A percentile compares a stretch with the other conserved stretches of the same genome.
These are phyloP conservation scores for Phoma herbarum DNA, from an alignment of 2,329 filamentous ascomycete genomes.

Conservation along the genomic window DNA sequence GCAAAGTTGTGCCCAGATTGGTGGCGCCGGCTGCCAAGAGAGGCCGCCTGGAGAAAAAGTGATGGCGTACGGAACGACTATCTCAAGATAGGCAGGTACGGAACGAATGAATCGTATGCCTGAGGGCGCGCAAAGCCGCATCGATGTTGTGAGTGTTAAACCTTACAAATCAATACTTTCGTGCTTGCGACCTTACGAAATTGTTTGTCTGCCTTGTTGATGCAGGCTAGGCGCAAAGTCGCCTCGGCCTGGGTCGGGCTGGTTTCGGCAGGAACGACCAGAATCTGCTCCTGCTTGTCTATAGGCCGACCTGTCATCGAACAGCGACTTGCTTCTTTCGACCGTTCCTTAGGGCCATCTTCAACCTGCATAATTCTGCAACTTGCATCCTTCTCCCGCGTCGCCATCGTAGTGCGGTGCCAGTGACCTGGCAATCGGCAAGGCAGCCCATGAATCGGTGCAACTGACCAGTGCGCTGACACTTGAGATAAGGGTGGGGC, in stretches of 20 bases:
- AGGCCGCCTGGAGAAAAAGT: conserved; percentile 12
- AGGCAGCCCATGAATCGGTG: not conserved
- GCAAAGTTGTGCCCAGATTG: conserved; percentile 22
- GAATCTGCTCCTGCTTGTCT: not conserved
- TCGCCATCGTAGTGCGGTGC: conserved; percentile 7
- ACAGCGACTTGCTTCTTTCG: not conserved
- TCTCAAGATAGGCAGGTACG: conserved; percentile 19
- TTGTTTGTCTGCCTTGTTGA: not conserved
- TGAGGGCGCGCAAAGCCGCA: conserved; percentile 15
- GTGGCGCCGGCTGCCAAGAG: conserved; percentile 21
- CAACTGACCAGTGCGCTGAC: conserved; percentile 9
- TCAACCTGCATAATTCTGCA: not conserved
- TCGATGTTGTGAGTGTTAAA: conserved; percentile 10
- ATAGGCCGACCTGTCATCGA: not conserved
- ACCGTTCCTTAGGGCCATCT: not conserved
- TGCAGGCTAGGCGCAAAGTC: conserved; percentile 1
- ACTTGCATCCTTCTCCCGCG: conserved; percentile 3
- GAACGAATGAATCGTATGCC: conserved; percentile 8
- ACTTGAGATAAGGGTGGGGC: conserved; percentile 23
- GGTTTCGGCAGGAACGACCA: not conserved
- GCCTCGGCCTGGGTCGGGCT: conserved; percentile 4
- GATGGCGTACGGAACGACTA: conserved; percentile 16
- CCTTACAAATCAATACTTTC: conserved; percentile 22
- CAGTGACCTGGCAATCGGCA: conserved; percentile 9
- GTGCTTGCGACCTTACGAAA: conserved; percentile 10